phyloP scores from a whole-genome alignment of 2,329 filamentous ascomycete genomes.

The Pyricularia sp. region DNA sequence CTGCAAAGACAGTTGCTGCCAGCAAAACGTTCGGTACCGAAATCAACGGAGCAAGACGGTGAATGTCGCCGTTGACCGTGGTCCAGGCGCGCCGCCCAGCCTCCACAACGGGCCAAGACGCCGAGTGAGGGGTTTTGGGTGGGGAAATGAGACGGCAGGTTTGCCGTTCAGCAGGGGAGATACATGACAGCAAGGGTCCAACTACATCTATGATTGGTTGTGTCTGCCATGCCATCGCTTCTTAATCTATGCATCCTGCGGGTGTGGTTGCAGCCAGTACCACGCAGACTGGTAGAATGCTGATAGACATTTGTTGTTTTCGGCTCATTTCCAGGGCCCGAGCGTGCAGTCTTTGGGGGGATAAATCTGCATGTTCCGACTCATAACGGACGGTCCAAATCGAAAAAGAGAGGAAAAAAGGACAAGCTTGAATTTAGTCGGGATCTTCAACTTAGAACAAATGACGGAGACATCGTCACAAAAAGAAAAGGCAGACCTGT shows the following conservation, averaged over 20 bases:
- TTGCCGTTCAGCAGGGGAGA: background rate
- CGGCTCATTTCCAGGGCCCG: background rate
- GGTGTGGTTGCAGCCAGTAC: background rate
- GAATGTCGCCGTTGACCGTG: too few relatives aligned
- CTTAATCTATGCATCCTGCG: background rate
- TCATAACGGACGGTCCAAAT: background rate
- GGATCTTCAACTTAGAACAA: background rate
- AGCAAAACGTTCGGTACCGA: too few relatives aligned
- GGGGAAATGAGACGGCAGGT: background rate
- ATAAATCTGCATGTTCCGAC: background rate
- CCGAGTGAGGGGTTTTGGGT: background rate
- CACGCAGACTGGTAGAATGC: background rate
- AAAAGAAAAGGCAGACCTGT: background rate
- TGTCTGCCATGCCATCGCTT: background rate
- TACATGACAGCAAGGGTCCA: background rate
- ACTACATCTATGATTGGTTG: background rate
- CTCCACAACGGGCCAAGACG: background rate
- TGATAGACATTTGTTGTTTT: background rate
- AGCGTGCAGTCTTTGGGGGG: background rate
- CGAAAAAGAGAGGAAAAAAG: too few relatives aligned
- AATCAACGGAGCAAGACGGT: too few relatives aligned
- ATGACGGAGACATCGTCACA: background rate
- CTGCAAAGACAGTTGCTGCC: too few relatives aligned
- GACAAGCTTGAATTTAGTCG: too few relatives aligned
- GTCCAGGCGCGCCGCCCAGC: background rate